These are phyloP conservation scores for Trametes sanguinea DNA, from an alignment of 768 basidiomycete genomes.

Conservation along the genomic window DNA sequence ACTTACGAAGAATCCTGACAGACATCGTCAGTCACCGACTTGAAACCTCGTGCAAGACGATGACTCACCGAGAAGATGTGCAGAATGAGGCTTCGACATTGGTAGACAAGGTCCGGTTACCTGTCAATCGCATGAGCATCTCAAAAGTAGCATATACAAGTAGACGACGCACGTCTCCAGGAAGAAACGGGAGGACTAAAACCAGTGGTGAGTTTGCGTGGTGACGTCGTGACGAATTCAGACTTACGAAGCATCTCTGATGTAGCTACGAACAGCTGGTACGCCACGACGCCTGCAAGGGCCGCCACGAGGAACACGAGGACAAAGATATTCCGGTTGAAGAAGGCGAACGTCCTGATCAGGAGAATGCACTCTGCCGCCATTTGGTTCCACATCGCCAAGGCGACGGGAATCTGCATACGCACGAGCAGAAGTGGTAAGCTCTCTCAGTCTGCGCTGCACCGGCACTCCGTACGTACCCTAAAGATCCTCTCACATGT, in stretches of 20 bases:
- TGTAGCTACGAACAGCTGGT: slow-evolving; percentile 79
- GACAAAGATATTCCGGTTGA: slow-evolving; percentile 73
- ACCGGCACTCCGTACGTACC: slow-evolving; percentile 36
- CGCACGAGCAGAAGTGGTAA: neutral
- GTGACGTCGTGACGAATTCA: neutral
- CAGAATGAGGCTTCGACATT: slow-evolving; percentile 80
- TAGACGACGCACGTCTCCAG: slow-evolving; percentile 52
- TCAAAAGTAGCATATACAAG: neutral
- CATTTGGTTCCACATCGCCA: slow-evolving; percentile 89
- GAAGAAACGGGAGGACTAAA: slow-evolving; percentile 65
- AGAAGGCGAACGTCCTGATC: slow-evolving; percentile 85
- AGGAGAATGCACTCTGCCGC: slow-evolving; percentile 80
- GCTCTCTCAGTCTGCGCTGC: neutral
- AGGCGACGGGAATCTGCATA: slow-evolving; percentile 69
- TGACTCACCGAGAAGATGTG: slow-evolving; percentile 70
- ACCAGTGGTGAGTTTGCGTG: neutral
- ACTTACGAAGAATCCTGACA: slow-evolving; percentile 31
- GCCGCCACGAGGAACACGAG: slow-evolving; percentile 64
- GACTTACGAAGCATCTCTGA: slow-evolving; percentile 74
- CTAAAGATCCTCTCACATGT: slow-evolving; percentile 72
- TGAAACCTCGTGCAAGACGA: slow-evolving; percentile 35
- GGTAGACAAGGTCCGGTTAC: slow-evolving; percentile 74
- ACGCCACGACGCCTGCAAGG: slow-evolving; percentile 72
- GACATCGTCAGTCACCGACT: neutral
- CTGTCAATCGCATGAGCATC: slow-evolving; percentile 28